These are phyloP conservation scores for Penicillium goetzii DNA, from an alignment of 495 filamentous ascomycete genomes.

Conservation along the genomic window DNA sequence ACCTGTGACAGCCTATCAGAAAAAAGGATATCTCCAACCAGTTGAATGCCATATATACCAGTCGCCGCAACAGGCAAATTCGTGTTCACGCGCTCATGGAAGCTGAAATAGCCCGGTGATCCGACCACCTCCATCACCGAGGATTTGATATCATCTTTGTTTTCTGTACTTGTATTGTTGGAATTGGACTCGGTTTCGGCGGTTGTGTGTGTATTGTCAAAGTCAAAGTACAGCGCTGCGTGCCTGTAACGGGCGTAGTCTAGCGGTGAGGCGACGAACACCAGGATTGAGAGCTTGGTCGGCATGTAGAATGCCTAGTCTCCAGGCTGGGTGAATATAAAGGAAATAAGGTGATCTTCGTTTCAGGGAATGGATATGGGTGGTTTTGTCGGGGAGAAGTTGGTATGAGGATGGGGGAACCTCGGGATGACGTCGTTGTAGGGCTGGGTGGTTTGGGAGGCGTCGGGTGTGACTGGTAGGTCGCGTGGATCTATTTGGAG, in stretches of 20 bases:
- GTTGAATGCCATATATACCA: constrained; percentile 10
- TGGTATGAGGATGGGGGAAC: background rate
- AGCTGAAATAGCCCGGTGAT: constrained; percentile 22
- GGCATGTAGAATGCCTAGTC: constrained; percentile 13
- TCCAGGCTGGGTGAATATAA: background rate
- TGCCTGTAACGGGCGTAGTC: constrained; percentile 33
- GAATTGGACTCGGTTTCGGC: background rate
- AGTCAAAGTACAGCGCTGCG: constrained; percentile 28
- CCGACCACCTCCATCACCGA: constrained; percentile 26
- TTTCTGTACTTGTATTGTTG: background rate
- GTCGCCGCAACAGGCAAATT: constrained; percentile 14
- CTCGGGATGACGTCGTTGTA: constrained; percentile 21
- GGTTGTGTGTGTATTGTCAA: background rate
- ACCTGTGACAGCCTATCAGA: constrained; percentile 6
- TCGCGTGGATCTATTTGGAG: background rate
- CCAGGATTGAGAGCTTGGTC: constrained; percentile 26
- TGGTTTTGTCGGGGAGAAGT: background rate
- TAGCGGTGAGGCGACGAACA: constrained; percentile 30
- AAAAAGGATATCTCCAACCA: background rate
- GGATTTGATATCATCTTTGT: constrained; percentile 17
- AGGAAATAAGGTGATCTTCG: background rate
- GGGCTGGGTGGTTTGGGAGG: background rate
- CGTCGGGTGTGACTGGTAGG: background rate
- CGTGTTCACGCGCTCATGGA: constrained; percentile 24
- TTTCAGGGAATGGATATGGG: background rate